Percentiles rank a stretch among this genome's conserved stretches.
Conservation (phyloP, 768 basidiomycete species). For the Hygrocybe coccinea region DNA sequence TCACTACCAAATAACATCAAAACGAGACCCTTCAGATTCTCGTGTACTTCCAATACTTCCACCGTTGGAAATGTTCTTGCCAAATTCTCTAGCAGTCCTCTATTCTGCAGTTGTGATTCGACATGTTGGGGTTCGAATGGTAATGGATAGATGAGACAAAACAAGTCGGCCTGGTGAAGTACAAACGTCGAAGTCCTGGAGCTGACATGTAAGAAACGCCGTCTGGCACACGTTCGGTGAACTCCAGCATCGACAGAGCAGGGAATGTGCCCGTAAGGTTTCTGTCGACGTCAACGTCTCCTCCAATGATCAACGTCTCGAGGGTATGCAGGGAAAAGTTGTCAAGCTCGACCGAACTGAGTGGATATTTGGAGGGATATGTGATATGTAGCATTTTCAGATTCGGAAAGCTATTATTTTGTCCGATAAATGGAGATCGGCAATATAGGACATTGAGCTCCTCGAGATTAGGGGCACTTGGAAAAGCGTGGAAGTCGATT, state of each 20-base stretch:
- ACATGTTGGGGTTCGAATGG: neutral
- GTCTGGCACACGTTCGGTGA: too few relatives aligned
- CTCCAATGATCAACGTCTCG: neutral
- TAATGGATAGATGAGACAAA: neutral
- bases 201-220: neutral
- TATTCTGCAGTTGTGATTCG: neutral
- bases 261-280: neutral
- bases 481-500: constrained; percentile 1
- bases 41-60: neutral
- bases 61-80: neutral
- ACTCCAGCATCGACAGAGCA: neutral
- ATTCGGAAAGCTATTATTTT: neutral
- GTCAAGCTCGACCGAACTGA: neutral
- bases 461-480: neutral
- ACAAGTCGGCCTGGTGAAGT: neutral
- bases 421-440: neutral
- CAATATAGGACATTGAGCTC: neutral
- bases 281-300: neutral
- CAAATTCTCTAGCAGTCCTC: too few relatives aligned
- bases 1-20: neutral
- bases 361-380: neutral
- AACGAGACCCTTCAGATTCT: neutral
- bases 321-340: neutral
- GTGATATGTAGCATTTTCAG: neutral
- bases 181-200: neutral